Evolutionary conservation across 352 stramenopile genomes (phyloP).

Genomic region (Globisporangium viniferum): DNA sequence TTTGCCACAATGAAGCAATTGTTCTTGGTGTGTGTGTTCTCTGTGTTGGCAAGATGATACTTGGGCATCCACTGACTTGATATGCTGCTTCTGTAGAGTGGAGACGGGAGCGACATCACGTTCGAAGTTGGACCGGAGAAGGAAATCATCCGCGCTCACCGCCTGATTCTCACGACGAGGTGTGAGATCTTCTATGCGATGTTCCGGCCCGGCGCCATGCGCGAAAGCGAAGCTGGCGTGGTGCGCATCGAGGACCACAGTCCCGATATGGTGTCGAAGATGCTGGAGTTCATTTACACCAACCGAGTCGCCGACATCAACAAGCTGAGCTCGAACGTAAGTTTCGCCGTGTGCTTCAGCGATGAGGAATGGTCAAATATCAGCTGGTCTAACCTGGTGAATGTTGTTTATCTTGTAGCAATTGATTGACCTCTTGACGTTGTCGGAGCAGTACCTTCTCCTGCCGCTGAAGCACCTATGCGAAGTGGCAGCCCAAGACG

Average conservation of each 20-base stretch:
- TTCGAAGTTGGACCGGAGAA: conserved; percentile 67
- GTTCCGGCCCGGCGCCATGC: conserved; percentile 84
- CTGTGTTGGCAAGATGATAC: neutral
- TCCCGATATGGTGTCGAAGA: conserved; percentile 84
- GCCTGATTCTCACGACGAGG: conserved; percentile 72
- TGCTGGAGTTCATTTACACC: conserved; percentile 93
- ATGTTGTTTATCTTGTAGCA: conserved; percentile 39
- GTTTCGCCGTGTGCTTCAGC: conserved; percentile 11
- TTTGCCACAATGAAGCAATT: conserved; percentile 77
- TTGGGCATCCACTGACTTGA: neutral
- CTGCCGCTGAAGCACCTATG: conserved; percentile 74
- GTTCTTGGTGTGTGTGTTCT: conserved; percentile 36
- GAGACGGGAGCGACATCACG: conserved; percentile 61
- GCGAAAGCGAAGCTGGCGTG: conserved; percentile 77
- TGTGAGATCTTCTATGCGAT: conserved; percentile 90
- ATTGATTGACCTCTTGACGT: conserved; percentile 80
- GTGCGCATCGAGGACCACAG: conserved; percentile 81
- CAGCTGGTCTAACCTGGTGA: neutral
- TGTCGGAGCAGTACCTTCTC: conserved; percentile 82
- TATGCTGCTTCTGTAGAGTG: conserved; percentile 33
- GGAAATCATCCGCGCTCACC: conserved; percentile 62
- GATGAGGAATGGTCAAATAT: neutral
- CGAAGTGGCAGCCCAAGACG: conserved; percentile 65
- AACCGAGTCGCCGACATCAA: conserved; percentile 81
- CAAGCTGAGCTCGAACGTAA: conserved; percentile 71